Percentiles rank a stretch among this genome's conserved stretches.
Evolutionary conservation across 2,329 filamentous ascomycete genomes (phyloP).

Genomic region (Talaromyces amestolkiae): DNA sequence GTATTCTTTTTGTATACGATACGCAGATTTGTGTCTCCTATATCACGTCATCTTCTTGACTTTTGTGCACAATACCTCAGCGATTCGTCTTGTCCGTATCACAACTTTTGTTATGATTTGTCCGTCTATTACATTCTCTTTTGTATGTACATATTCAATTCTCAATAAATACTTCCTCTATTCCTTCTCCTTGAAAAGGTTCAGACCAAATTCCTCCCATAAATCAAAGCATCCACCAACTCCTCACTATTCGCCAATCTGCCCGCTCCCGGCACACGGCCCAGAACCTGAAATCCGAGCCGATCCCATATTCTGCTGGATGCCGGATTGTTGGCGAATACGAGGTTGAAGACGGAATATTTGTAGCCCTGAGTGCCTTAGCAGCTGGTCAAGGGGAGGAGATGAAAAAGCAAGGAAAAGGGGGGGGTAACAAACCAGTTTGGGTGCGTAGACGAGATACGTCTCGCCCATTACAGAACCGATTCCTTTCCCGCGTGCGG

Average conservation of each 20-base stretch:
- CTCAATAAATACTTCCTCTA: conserved; percentile 5
- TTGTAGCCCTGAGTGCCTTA: conserved; percentile 34
- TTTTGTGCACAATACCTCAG: conserved; percentile 9
- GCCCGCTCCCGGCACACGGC: conserved; percentile 38
- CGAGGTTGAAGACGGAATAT: conserved; percentile 43
- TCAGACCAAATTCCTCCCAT: conserved; percentile 32
- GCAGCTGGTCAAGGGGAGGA: too few species aligned
- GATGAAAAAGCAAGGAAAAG: neutral
- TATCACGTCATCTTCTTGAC: neutral
- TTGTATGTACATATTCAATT: conserved; percentile 18
- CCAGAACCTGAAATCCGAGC: conserved; percentile 38
- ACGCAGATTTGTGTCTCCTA: neutral
- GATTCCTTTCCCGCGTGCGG: conserved; percentile 35
- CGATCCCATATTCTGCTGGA: conserved; percentile 41
- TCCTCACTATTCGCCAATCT: conserved; percentile 37
- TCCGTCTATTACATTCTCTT: neutral
- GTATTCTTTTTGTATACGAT: neutral
- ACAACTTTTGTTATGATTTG: neutral
- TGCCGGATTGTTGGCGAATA: conserved; percentile 41
- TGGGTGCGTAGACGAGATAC: conserved; percentile 39
- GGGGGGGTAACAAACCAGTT: conserved; percentile 29
- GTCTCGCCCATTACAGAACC: conserved; percentile 37
- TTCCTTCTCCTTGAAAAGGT: neutral
- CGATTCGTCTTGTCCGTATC: neutral
- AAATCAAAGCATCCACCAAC: conserved; percentile 41